Evolutionary conservation across 1,139 yeast genomes (phyloP), one percentile per base, ranked within the genome.

Genomic region (Yamadazyma trypodendri): DNA sequence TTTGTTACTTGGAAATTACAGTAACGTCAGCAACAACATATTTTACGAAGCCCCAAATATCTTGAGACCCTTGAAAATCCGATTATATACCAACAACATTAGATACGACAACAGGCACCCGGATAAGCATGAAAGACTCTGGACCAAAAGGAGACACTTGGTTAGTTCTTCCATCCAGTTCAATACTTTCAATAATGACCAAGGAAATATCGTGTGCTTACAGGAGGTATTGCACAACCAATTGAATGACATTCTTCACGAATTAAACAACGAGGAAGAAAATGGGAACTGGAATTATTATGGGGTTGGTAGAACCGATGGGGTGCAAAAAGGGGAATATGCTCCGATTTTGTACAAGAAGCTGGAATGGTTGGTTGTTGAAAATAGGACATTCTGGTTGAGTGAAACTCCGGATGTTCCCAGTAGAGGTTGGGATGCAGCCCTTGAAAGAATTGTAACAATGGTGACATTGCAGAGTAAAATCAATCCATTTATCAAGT

Each of bases 211-310:
- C 4, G 77, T 78, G 8, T 71, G 79, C 34, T 60, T 78, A 27
- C 84, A 78, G 50, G 84, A 78, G 50, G 83, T 74, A 14, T 59
- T 76, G 37, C 63, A 69, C 48, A 61, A 73, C 46, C 84, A 78
- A 49, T 55, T 79, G 31, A 49, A 56, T 14, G 84, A 79, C 48
- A 60, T 79, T 3, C 41, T 75, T 27, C 48, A 45, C 3, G 54
- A 56, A 4, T 56, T 70, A 36, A 66, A 65, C 39, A 51, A 53
- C 32, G 52, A 52, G 6, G 32, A 45, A 12, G 40, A 43, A 8
- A 16, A 16, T 2, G 43, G 43, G 16, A 63, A 58, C 68, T 65
- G 72, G 72, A 39, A 37, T 1, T 58, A 53, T 31, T 63, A 59
- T 42, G 69, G 72, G 0, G 58, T 53, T 7, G 72, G 72, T 2